Base-by-base conservation (phyloP, 495 filamentous ascomycete species). In the Glutinoglossum americanum region DNA sequence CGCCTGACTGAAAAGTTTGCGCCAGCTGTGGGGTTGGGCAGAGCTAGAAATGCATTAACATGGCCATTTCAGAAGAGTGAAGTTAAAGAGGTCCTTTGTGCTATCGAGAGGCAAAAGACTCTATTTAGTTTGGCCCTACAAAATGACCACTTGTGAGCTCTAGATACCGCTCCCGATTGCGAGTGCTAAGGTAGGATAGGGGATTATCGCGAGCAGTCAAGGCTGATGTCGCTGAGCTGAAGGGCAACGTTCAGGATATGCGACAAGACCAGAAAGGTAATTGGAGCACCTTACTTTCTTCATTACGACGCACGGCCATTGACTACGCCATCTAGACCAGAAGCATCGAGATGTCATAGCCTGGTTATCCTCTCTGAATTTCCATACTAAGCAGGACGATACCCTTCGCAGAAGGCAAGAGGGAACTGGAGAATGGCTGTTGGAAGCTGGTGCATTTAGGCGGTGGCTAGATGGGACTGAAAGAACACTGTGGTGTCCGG, bases 41-140 rank as follows among this genome's bases (percentile, higher is more conserved):
- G n/a, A 15, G 19, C 28, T 3, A 27, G 23, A 10, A 58, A 55
- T 26, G n/a, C 23, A 11, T 45, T 58, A 15, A 5, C 0, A 6
- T 51, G 56, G 56, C 56, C 56, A 10, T 58, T 58, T 47, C 35
- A 58, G 9, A 47, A 58, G 45, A 27, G 44, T 0, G 56, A 58
- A 4, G 45, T 58, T 25, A 58, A 55, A 1, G 37, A 23, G 0
- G 30, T 25, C 19, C 44, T 58, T 27, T 27, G 5, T n/a, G 49
- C 11, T 6, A 58, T 58, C 28, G 30, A 47, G 47, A 15, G 41
- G 30, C 47, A 51, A 23, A 58, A 58, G 44, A 30, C 37, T 15
- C 21, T 25, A 23, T 58, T 58, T 17, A 32, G 25, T 30, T 27
- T 58, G 17, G 56, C 56, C n/a, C 28, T 58, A 13, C 21, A 39